Evolutionary conservation across 1,139 yeast species (phyloP), one percentile per base, ranked within the genome.

Genomic region (Debaryomyces coudertii): DNA sequence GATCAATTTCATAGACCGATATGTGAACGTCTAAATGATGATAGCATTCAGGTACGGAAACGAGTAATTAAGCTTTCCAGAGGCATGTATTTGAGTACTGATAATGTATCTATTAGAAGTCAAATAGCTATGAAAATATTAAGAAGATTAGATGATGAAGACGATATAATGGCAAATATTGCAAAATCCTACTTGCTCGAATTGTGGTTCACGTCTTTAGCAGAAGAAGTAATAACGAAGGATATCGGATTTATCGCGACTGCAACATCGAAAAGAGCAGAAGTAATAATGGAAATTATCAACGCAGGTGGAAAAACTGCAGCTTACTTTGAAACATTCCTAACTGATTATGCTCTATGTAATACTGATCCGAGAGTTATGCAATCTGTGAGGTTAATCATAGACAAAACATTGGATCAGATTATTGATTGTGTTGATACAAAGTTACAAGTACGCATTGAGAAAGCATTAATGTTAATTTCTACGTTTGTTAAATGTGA

Each of bases 81-180:
- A 39, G 73, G 65, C 14, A 72, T 88, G 55, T 86, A 80, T 55
- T 25, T 50, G 1, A 59, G 57, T 16, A 59, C 69, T 1, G 61
- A 75, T 43, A 59, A 67, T 22, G 40, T 48, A 0, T 56, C 59
- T 0, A 65, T 80, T 2, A 76, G 71, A 51, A 62, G 71, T 0
- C 69, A 63, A 39, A 76, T 85, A 2, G 66, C 82, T 2, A 75
- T 77, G 11, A 76, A 72, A 42, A 62, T 88, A 5, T 61, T 89
- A 7, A 65, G 68, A 48, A 70, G 86, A 47, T 52, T 83, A 1
- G 85, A 84, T 36, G 96, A 88, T 57, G 93, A 85, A 53, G 96
- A 89, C 53, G 84, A 80, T 38, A 52, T 68, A 1, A 72, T 87
- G 2, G 66, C 75, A 16, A 79, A 76, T 0, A 59, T 71, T 12